These are phyloP conservation scores for Parastagonospora avenae DNA, from an alignment of 2,329 filamentous ascomycete species.

Conservation along the genomic window DNA sequence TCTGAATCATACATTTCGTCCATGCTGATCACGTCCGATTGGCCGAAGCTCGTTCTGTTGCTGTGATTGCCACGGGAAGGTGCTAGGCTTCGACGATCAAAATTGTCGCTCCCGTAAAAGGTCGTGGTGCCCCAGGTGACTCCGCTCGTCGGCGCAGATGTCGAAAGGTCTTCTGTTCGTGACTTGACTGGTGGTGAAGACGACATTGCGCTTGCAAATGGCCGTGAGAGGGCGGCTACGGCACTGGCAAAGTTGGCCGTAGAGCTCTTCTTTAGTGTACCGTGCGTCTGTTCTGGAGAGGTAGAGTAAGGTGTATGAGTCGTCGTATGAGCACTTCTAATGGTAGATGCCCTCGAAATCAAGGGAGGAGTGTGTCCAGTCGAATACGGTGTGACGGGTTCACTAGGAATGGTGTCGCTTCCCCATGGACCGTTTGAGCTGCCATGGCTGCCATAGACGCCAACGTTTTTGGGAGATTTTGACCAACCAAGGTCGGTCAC, in stretches of 20 bases:
- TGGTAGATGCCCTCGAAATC: slow-evolving; percentile 47
- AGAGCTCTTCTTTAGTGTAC: slow-evolving; percentile 36
- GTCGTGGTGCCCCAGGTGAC: slow-evolving; percentile 55
- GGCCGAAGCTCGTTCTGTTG: slow-evolving; percentile 46
- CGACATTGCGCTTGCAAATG: slow-evolving; percentile 45
- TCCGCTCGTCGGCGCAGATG: slow-evolving; percentile 48
- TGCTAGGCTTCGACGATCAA: slow-evolving; percentile 31
- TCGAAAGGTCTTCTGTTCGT: slow-evolving; percentile 47
- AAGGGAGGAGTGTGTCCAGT: slow-evolving; percentile 59
- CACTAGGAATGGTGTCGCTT: slow-evolving; percentile 46
- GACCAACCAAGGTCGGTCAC: slow-evolving; percentile 40
- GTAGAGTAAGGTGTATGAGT: slow-evolving; percentile 50
- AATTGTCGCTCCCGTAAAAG: slow-evolving; percentile 43
- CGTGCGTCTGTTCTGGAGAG: slow-evolving; percentile 48
- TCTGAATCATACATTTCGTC: slow-evolving; percentile 42
- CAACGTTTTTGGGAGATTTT: slow-evolving; percentile 34
- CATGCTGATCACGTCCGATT: slow-evolving; percentile 35
- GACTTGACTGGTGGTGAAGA: slow-evolving; percentile 46
- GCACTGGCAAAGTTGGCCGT: slow-evolving; percentile 48
- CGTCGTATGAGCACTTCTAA: slow-evolving; percentile 41
- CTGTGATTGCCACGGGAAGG: slow-evolving; percentile 42
- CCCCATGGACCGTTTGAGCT: slow-evolving; percentile 59
- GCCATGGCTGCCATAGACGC: slow-evolving; percentile 54
- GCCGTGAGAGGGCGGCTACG: slow-evolving; percentile 47
- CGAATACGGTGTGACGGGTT: slow-evolving; percentile 58